Base-by-base conservation (phyloP, 257 asterid species). In the Solanum sitiens region DNA sequence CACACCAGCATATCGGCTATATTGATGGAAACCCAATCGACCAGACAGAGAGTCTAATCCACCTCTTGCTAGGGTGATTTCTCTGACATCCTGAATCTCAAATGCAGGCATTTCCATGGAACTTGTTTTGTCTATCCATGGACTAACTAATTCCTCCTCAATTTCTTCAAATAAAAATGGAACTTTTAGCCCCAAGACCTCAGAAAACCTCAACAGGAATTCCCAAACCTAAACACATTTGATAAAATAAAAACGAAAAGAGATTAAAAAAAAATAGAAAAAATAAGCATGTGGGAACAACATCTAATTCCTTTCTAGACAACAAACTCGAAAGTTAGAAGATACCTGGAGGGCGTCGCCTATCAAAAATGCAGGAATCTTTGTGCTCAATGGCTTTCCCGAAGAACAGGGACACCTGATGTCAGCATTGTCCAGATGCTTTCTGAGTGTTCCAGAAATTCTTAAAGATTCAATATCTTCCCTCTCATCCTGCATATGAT, bases 311-410 rank as follows among this genome's bases (percentile, higher is more conserved):
- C 45, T 83, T 68, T 47, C 82, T 23, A 61, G 59, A 83, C 33
- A 72, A 59, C 30, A 86, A 89, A 59, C 35, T 27, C 18, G 15
- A 33, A 21, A 89, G 25, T 87, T 80, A 16, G 67, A 37, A 50
- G 33, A 89, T 91, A 97, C 99, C 99, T 96, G 96, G 87, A 97
- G 92, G 76, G 96, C 92, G 91, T 96, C 98, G 73, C 99, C 98
- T 27, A 95, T 90, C 95, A 97, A 90, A 91, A 91, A 92, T 4
- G 93, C 84, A 76, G 99, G 98, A 86, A 97, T 96, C 89, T 89
- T 94, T 71, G 95, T 91, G 91, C 88, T 84, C 75, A 96, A 93
- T 65, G 93, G 93, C 89, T 92, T 93, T 89, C 99, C 99, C 8
- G 89, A 88, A 85, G 98, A 96, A 89, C 96, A 94, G 71, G 93